These are phyloP conservation scores for Trametes cingulata DNA, from an alignment of 768 basidiomycete genomes.

Conservation along the genomic window DNA sequence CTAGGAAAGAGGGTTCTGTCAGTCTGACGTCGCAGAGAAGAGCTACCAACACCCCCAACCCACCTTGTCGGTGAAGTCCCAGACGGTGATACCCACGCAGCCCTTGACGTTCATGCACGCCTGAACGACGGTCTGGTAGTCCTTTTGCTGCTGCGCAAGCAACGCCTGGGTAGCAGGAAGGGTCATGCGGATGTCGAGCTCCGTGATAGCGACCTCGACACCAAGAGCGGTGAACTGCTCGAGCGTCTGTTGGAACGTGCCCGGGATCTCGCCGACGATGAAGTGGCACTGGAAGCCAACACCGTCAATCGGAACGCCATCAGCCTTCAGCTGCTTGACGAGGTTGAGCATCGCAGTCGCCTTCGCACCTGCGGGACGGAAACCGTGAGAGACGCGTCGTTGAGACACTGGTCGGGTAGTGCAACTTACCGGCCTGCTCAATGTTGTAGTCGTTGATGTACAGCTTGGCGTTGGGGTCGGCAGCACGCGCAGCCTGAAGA, in stretches of 20 bases:
- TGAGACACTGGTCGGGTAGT: background rate
- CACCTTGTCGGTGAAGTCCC: slow-evolving; percentile 44
- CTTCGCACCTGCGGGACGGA: slow-evolving; percentile 41
- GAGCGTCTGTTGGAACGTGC: slow-evolving; percentile 47
- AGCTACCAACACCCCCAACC: background rate
- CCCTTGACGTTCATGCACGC: slow-evolving; percentile 47
- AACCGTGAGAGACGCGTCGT: background rate
- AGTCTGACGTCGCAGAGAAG: too few species aligned
- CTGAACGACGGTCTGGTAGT: slow-evolving; percentile 57
- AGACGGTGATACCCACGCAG: slow-evolving; percentile 42
- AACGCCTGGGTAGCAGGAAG: slow-evolving; percentile 51
- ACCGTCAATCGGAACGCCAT: slow-evolving; percentile 57
- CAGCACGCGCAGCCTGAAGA: slow-evolving; percentile 52
- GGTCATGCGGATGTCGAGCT: slow-evolving; percentile 64
- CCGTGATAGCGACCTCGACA: slow-evolving; percentile 68
- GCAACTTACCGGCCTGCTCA: slow-evolving; percentile 27
- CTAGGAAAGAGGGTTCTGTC: background rate
- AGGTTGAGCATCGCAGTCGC: slow-evolving; percentile 57
- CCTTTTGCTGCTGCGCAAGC: slow-evolving; percentile 54
- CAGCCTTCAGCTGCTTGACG: slow-evolving; percentile 46
- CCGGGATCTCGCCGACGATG: slow-evolving; percentile 57
- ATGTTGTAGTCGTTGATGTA: slow-evolving; percentile 50
- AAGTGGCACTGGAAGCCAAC: slow-evolving; percentile 64
- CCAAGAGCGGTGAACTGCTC: slow-evolving; percentile 58
- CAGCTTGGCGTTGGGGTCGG: slow-evolving; percentile 57